Conservation (phyloP, 257 asterid genomes). For the Gynochthodes officinalis region DNA sequence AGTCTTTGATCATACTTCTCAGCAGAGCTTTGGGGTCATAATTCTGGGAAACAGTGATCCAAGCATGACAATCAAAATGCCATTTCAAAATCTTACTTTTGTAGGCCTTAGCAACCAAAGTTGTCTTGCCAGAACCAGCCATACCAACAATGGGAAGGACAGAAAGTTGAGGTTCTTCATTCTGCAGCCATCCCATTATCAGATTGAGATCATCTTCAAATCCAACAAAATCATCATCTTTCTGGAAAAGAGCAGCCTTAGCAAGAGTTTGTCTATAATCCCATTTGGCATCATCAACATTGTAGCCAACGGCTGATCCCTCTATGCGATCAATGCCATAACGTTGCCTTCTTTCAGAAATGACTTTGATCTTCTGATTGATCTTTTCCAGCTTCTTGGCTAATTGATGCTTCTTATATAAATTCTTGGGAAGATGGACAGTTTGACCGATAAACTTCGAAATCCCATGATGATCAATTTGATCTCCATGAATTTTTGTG, state of each 20-base stretch:
- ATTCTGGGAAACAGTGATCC: slow-evolving; percentile 20
- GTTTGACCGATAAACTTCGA: not conserved
- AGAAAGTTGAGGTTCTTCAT: slow-evolving; percentile 1
- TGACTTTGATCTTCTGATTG: slow-evolving; percentile 17
- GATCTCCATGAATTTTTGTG: not conserved
- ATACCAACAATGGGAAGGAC: slow-evolving; percentile 13
- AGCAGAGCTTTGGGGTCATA: slow-evolving; percentile 4
- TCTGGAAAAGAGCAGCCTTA: slow-evolving; percentile 15
- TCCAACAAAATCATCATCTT: slow-evolving; percentile 18
- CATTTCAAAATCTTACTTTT: slow-evolving; percentile 4
- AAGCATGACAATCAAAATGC: slow-evolving; percentile 19
- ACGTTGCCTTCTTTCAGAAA: slow-evolving; percentile 15
- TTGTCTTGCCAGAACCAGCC: slow-evolving; percentile 31
- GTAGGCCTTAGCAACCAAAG: slow-evolving; percentile 21
- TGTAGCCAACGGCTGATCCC: not conserved
- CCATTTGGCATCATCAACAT: not conserved
- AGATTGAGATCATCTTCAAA: slow-evolving; percentile 1
- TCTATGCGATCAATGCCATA: slow-evolving; percentile 5
- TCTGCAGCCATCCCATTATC: slow-evolving; percentile 10
- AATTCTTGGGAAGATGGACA: slow-evolving; percentile 13
- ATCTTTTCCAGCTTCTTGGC: slow-evolving; percentile 17
- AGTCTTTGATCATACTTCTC: slow-evolving; percentile 13
- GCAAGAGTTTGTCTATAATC: slow-evolving; percentile 3
- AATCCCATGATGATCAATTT: not conserved
- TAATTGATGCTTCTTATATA: slow-evolving; percentile 12